Percentiles rank a stretch among this genome's conserved stretches.
Evolutionary conservation across 192 early-diverging fungal genomes (phyloP).

Genomic region (Neocallimastix lanati): DNA sequence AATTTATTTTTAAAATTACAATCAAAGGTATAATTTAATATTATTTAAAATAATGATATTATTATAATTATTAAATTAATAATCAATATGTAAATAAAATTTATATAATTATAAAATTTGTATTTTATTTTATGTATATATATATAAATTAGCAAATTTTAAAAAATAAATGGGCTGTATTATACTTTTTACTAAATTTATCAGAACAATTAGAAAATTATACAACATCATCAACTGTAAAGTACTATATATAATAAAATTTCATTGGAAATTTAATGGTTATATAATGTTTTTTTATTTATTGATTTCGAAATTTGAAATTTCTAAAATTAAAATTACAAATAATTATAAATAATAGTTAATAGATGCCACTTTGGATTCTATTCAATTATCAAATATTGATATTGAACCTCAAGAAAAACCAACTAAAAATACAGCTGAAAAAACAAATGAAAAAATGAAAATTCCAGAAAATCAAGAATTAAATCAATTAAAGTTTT

Average conservation of each 20-base stretch:
- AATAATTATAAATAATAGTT: neutral
- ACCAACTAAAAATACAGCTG: constrained; percentile 2
- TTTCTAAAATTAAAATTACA: no score
- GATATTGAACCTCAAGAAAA: neutral
- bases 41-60: no score
- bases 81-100: no score
- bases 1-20: neutral
- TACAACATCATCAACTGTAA: neutral
- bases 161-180: constrained; percentile 32
- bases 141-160: constrained; percentile 12
- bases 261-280: no score
- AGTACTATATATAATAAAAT: no score
- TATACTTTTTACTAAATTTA: constrained; percentile 29
- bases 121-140: neutral
- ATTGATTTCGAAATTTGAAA: neutral
- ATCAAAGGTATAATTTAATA: neutral
- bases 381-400: neutral
- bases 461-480: constrained; percentile 2
- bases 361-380: neutral
- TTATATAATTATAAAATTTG: no score
- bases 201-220: constrained; percentile 10
- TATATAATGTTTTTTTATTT: no score
- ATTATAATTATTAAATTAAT: no score
- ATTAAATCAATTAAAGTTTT: constrained; percentile 3
- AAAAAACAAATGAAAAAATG: constrained; percentile 4